phyloP scores from a whole-genome alignment of 805 yeast genomes.

The Starmerella geochares region DNA sequence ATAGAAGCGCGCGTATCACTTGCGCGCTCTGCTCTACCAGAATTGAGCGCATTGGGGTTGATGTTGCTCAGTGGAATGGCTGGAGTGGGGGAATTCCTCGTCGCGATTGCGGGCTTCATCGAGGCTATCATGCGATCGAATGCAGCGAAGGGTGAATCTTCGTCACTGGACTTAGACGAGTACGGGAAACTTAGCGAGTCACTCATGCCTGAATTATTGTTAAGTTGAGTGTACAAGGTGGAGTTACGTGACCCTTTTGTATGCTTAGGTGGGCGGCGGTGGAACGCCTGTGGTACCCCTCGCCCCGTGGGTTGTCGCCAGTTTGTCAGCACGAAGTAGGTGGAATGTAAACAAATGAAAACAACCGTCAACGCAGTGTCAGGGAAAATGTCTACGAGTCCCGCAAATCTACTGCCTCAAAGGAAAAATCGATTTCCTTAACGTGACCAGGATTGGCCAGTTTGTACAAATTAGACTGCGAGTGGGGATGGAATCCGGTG shows the following conservation, averaged over 20 bases:
- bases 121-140: neutral
- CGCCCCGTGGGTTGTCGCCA: neutral
- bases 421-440: slow-evolving; percentile 14
- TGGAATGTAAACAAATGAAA: neutral
- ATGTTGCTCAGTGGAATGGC: neutral
- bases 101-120: neutral
- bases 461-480: slow-evolving; percentile 41
- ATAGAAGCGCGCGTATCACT: neutral
- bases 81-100: neutral
- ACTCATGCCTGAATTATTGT: neutral
- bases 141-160: neutral
- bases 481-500: slow-evolving; percentile 54
- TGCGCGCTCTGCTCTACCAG: neutral
- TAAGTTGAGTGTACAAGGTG: neutral
- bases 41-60: neutral
- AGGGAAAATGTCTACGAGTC: neutral
- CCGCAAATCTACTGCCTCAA: slow-evolving; percentile 41
- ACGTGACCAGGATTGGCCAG: slow-evolving; percentile 23
- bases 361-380: too few relatives aligned
- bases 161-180: neutral
- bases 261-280: neutral
- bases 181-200: neutral
- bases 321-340: neutral
- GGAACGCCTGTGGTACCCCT: neutral
- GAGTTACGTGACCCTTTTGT: neutral